These are phyloP conservation scores for Picea glauca DNA, from an alignment of 75 land plant genomes.

Conservation along the genomic window DNA sequence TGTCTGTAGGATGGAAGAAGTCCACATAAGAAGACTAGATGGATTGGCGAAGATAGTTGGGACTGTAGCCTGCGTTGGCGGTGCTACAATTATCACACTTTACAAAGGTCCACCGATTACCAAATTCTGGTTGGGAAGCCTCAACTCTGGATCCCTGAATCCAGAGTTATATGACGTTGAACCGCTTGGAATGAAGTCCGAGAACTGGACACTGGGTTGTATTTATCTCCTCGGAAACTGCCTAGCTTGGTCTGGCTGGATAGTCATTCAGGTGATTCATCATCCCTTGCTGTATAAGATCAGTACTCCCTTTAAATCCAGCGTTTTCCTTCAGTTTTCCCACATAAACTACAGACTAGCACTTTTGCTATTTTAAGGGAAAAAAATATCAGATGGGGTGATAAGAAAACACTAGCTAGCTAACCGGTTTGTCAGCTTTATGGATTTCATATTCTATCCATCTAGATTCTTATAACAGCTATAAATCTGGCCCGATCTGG, in stretches of 20 bases:
- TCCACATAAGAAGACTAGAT: conserved; percentile 42
- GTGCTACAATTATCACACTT: conserved; percentile 70
- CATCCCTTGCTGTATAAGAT: too few species aligned
- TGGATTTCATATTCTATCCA: too few species aligned
- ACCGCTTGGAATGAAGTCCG: conserved; percentile 7
- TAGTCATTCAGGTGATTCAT: conserved; percentile 63
- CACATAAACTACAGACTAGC: too few species aligned
- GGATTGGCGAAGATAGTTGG: conserved; percentile 78
- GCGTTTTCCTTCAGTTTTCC: too few species aligned
- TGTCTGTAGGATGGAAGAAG: conserved; percentile 53
- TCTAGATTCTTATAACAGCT: too few species aligned
- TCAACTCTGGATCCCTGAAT: not conserved
- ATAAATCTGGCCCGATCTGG: too few species aligned
- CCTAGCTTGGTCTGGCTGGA: conserved; percentile 72
- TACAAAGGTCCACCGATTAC: conserved; percentile 70
- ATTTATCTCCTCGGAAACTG: conserved; percentile 60
- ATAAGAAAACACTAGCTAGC: too few species aligned
- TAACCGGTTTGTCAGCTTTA: too few species aligned
- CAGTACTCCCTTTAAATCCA: too few species aligned
- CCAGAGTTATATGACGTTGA: not conserved
- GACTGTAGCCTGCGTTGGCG: conserved; percentile 61
- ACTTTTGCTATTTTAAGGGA: too few species aligned
- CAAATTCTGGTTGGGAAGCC: conserved; percentile 8
- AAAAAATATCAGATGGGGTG: too few species aligned
- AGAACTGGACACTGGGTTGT: conserved; percentile 69